Evolutionary conservation across 768 basidiomycete species (phyloP), one percentile per base, ranked within the genome.

Genomic region (Phlebiopsis gigantea): DNA sequence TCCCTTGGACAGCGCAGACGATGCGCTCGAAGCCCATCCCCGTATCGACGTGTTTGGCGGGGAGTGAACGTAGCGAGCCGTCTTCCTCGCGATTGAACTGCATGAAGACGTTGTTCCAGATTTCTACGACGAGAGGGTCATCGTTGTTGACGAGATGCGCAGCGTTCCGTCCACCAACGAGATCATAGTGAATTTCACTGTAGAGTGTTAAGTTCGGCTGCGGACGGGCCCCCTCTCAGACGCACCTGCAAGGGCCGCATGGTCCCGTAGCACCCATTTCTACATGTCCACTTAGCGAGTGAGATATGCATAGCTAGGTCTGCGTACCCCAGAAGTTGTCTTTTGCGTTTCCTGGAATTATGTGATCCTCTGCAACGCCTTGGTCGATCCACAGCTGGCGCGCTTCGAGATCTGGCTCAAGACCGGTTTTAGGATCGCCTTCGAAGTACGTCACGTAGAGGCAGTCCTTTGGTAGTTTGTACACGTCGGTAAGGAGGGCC

Each of bases 51-150:
- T 99, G 97, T 72, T 94, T 93, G 29, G 87, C 83, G 24, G 97
- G 97, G 14, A 99, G 80, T 0, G 81, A 58, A 52, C 81, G 84
- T 15, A 99, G 80, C 19, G 85, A 83, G 41, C 90, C 88, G 56
- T 95, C 90, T 44, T 84, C 81, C 71, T 98, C 96, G 46, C 97
- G 90, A 69, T 99, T 98, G 77, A 90, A 99, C 66, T 98, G 95
- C 68, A 99, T 98, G 70, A 98, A 99, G 56, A 99, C 97, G 69
- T 97, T 98, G 77, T 99, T 99, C 97, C 97, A 99, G 63, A 99
- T 95, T 72, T 96, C 93, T 57, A 99, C 80, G 7, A 99, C 97
- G 61, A 95, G 87, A 1, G 97, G 94, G 67, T 98, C 97, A 69
- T 99, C 97, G 63, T 86, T 79, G 70, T 99, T 98, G 62, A 99